These are phyloP conservation scores for Beverwykella pulmonaria DNA, from an alignment of 495 filamentous ascomycete species.

Conservation along the genomic window DNA sequence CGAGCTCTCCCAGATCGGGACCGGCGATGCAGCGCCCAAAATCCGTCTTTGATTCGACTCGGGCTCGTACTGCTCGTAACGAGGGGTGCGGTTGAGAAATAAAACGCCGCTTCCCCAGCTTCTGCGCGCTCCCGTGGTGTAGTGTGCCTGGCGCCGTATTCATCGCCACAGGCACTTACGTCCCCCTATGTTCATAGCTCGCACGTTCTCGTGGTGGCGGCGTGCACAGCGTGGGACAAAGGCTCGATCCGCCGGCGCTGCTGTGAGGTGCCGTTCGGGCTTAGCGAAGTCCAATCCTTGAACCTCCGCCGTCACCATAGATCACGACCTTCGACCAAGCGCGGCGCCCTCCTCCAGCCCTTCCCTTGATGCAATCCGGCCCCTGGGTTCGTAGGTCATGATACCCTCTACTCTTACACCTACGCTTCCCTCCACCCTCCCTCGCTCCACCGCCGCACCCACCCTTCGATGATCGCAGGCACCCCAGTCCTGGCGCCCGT, in stretches of 20 bases:
- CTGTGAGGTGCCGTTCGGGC: not conserved
- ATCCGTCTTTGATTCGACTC: not conserved
- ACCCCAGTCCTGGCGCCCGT: not conserved
- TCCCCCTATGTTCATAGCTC: too few relatives aligned
- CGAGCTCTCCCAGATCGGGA: not conserved
- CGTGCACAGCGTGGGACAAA: not conserved
- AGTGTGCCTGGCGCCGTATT: too few relatives aligned
- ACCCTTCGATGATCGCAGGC: constrained; percentile 12
- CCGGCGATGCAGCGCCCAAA: not conserved
- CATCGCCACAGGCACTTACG: too few relatives aligned
- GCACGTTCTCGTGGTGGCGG: not conserved
- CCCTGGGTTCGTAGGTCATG: constrained; percentile 5
- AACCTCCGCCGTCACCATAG: not conserved
- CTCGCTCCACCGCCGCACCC: constrained; percentile 1
- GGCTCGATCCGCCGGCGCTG: not conserved
- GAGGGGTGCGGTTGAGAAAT: too few relatives aligned
- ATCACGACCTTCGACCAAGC: constrained; percentile 10
- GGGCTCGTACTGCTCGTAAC: too few relatives aligned
- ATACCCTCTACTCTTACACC: constrained; percentile 22
- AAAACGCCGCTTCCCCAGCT: too few relatives aligned
- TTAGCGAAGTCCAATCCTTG: not conserved
- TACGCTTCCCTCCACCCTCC: not conserved
- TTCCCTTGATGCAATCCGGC: not conserved
- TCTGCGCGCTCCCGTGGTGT: too few relatives aligned
- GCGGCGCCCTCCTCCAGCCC: not conserved